Base-by-base conservation (phyloP, 2,329 filamentous ascomycete genomes). In the Cladosporium sp. region DNA sequence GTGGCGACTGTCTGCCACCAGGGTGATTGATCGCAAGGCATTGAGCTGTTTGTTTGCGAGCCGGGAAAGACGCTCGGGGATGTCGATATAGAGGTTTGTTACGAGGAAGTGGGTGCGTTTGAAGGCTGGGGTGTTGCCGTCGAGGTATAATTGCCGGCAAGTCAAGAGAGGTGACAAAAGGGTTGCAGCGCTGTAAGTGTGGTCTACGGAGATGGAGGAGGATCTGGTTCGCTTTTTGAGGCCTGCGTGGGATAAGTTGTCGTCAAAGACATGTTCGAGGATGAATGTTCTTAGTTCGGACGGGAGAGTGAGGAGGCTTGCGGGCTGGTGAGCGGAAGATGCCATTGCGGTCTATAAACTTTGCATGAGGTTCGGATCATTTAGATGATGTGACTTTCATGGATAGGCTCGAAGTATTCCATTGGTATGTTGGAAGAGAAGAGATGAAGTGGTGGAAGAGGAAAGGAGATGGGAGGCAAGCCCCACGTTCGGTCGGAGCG, bases 71-170 rank as follows among this genome's bases (percentile, higher is more conserved):
- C 72, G 70, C 6, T 69, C 61, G 28, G 72, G 71, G 21, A 77
- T 72, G 34, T 73, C 66, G 61, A 65, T 67, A 69, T 75, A 77
- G n/a, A 75, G 72, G 58, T 74, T 76, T 16, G 71, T 71, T 23
- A 78, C 65, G 3, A 75, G 62, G 70, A 81, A 81, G 21, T 66
- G 70, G 0, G 79, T 80, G 10, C 69, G 71, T 23, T 59, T 70
- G 57, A 78, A 76, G 13, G 78, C 79, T 14, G 79, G 67, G 11
- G 71, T 63, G 53, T 69, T 69, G 48, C 76, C 75, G 48, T 81
- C 79, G 23, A 70, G 58, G 39, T 75, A 71, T 59, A 80, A 72
- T 64, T 78, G 77, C 28, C 73, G 75, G 67, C 79, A 80, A 3
- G 73, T 74, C 14, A 79, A 70, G 8, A 80, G 76, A 2, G 77